A percentile compares a stretch with the other conserved stretches of the same genome.
phyloP scores from a whole-genome alignment of 306 rosid species.

The Trichosanthes truncata region DNA sequence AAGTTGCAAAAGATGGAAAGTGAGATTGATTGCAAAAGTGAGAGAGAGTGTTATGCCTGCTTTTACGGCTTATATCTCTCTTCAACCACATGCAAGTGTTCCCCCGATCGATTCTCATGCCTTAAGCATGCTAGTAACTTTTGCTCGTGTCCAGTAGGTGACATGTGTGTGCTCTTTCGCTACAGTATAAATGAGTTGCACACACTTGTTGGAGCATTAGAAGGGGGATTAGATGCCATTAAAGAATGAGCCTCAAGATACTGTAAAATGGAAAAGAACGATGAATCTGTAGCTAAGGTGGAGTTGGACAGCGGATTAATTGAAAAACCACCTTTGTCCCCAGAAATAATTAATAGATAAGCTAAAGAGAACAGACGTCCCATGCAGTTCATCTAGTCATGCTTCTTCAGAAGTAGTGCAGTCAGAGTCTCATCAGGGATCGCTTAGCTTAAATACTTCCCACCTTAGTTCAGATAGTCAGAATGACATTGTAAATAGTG shows the following conservation, averaged over 20 bases:
- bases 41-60: slow-evolving; percentile 85
- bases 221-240: slow-evolving; percentile 42
- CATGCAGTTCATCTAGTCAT: slow-evolving; percentile 35
- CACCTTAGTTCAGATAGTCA: slow-evolving; percentile 32
- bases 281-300: slow-evolving; percentile 21
- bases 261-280: slow-evolving; percentile 14
- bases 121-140: slow-evolving; percentile 53
- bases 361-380: slow-evolving; percentile 30
- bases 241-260: slow-evolving; percentile 32
- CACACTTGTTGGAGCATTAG: slow-evolving; percentile 51
- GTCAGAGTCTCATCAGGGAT: slow-evolving; percentile 37
- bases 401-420: slow-evolving; percentile 54
- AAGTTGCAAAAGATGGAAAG: slow-evolving; percentile 60
- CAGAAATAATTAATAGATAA: slow-evolving; percentile 31
- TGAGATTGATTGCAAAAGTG: slow-evolving; percentile 49
- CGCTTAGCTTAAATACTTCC: slow-evolving; percentile 27
- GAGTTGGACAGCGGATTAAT: slow-evolving; percentile 21
- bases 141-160: slow-evolving; percentile 52
- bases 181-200: slow-evolving; percentile 43
- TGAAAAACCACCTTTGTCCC: slow-evolving; percentile 28
- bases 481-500: slow-evolving; percentile 13
- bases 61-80: slow-evolving; percentile 80
- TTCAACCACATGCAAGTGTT: slow-evolving; percentile 67
- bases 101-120: slow-evolving; percentile 69
- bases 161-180: slow-evolving; percentile 50